Evolutionary conservation across 306 rosid genomes (phyloP).

Genomic region (Vigna hirtella): DNA sequence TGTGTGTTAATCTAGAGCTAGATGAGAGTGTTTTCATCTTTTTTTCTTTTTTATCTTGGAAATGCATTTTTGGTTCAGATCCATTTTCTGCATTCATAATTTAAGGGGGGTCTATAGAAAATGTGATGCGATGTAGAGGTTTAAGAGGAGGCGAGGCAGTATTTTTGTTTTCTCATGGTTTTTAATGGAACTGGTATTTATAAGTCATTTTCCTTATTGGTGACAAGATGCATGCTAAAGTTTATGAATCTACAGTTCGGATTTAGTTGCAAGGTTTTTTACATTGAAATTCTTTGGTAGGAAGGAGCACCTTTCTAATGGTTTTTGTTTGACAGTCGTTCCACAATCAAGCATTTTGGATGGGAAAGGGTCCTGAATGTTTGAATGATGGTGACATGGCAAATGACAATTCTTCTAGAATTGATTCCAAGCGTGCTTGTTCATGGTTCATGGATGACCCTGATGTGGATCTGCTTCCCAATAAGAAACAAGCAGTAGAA

Average conservation of each 20-base stretch:
- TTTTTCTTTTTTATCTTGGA: slow-evolving; percentile 10
- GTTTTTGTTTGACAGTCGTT: slow-evolving; percentile 50
- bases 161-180: slow-evolving; percentile 17
- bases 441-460: slow-evolving; percentile 76
- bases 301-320: slow-evolving; percentile 36
- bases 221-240: slow-evolving; percentile 35
- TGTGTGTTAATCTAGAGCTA: slow-evolving; percentile 3
- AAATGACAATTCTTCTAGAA: slow-evolving; percentile 58
- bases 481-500: slow-evolving; percentile 76
- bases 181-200: slow-evolving; percentile 6
- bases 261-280: slow-evolving; percentile 34
- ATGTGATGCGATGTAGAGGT: slow-evolving; percentile 25
- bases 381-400: slow-evolving; percentile 64
- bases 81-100: background rate
- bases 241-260: slow-evolving; percentile 5
- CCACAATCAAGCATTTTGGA: slow-evolving; percentile 71
- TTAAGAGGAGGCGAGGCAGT: background rate
- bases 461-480: slow-evolving; percentile 65
- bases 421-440: slow-evolving; percentile 74
- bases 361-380: slow-evolving; percentile 60
- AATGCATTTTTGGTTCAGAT: slow-evolving; percentile 10
- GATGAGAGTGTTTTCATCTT: slow-evolving; percentile 22
- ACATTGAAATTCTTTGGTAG: slow-evolving; percentile 28
- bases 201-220: background rate
- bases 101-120: slow-evolving; percentile 8